Conservation (phyloP, 306 rosid genomes). For the Vachellia collinsii region DNA sequence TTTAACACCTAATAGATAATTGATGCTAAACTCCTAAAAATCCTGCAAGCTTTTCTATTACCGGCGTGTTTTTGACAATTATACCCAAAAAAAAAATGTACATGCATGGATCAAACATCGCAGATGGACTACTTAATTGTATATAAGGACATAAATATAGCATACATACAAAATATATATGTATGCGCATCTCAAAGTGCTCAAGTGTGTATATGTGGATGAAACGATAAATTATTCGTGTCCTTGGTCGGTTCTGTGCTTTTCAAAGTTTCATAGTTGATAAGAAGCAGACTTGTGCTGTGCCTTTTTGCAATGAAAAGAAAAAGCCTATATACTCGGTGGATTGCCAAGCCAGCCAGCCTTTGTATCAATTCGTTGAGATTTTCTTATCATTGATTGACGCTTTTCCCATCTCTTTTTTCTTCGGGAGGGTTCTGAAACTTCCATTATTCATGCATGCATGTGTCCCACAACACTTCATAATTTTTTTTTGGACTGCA, state of each 20-base stretch:
- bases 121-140: not conserved
- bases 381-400: conserved; percentile 9
- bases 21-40: not conserved
- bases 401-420: conserved; percentile 5
- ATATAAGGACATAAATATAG: not conserved
- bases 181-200: not conserved
- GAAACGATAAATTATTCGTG: not conserved
- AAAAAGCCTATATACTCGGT: not conserved
- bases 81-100: not conserved
- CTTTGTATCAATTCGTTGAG: not conserved
- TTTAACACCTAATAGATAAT: not conserved
- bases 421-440: conserved; percentile 10
- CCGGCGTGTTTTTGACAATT: too few relatives aligned
- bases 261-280: conserved; percentile 1
- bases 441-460: conserved; percentile 13
- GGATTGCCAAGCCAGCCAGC: not conserved
- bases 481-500: not conserved
- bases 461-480: conserved; percentile 28
- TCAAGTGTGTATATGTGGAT: not conserved
- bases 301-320: conserved; percentile 12
- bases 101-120: not conserved
- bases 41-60: not conserved
- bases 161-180: not conserved
- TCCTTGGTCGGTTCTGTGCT: conserved; percentile 8
- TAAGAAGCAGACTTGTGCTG: not conserved